These are phyloP conservation scores for Penicillium capsulatum DNA, from an alignment of 2,329 filamentous ascomycete genomes.

Conservation along the genomic window DNA sequence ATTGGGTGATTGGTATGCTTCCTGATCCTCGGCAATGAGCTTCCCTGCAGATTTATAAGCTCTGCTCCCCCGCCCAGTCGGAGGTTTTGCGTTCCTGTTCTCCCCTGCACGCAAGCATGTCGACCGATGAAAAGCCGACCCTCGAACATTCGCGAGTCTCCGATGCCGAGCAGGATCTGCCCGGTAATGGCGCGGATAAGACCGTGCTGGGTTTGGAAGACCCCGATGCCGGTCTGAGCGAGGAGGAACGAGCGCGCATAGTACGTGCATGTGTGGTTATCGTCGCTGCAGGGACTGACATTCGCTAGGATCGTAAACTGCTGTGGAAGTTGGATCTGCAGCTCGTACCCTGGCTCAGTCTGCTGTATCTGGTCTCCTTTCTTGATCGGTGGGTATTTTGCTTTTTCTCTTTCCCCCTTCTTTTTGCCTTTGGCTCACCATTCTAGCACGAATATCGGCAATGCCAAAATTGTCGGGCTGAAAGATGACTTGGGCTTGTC, in stretches of 20 bases:
- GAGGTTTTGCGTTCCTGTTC: not conserved
- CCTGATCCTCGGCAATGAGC: not conserved
- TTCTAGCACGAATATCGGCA: conserved; percentile 68
- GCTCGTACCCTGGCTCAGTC: conserved; percentile 46
- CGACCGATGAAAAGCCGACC: conserved; percentile 11
- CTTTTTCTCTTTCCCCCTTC: too few relatives aligned
- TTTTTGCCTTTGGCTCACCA: not conserved
- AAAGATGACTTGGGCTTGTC: conserved; percentile 59
- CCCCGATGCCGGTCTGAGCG: conserved; percentile 61
- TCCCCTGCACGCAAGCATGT: conserved; percentile 4
- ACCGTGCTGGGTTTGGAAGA: conserved; percentile 37
- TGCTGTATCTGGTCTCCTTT: conserved; percentile 45
- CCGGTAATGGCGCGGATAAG: conserved; percentile 5
- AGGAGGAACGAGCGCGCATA: conserved; percentile 58
- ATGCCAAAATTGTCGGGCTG: conserved; percentile 58
- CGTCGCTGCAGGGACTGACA: not conserved
- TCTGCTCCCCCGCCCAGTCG: conserved; percentile 1
- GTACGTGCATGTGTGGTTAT: conserved; percentile 43
- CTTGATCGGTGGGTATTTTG: conserved; percentile 35
- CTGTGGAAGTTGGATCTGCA: conserved; percentile 44
- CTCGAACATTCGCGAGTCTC: conserved; percentile 11
- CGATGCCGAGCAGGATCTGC: conserved; percentile 20
- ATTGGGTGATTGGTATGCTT: conserved; percentile 2
- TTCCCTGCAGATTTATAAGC: conserved; percentile 11
- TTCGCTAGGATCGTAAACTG: conserved; percentile 41